Evolutionary conservation across 495 filamentous ascomycete species (phyloP), one percentile per base, ranked within the genome.

Genomic region (Penicillium samsonianum): DNA sequence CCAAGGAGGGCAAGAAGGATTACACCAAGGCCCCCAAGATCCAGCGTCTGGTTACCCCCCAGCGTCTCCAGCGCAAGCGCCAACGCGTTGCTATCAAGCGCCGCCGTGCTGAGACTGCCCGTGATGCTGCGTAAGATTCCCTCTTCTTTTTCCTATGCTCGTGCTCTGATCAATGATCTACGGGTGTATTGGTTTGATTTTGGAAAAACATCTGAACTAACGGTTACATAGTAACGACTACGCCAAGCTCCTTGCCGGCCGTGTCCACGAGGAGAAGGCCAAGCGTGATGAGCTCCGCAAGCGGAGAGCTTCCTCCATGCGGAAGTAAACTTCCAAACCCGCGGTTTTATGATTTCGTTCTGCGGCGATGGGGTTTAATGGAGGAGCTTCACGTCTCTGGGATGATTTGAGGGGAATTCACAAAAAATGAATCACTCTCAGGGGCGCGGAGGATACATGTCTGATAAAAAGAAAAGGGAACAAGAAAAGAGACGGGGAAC

Each of bases 11-110:
- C 83, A 92, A 92, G 86, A 88, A 89, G 81, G 76, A 92, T 61
- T 97, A 98, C 85, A 98, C 93, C 88, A 98, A 98, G 87, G 94
- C 94, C 71, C 93, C 94, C 72, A 90, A 89, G 81, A 98, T 98
- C 82, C 94, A 98, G 84, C 90, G 94, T 74, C 90, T 98, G 68
- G 90, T 98, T 69, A 98, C 94, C 77, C 95, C 94, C 80, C 94
- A 98, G 81, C 95, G 94, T 76, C 91, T 98, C 67, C 94, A 98
- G 84, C 94, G 93, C 88, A 98, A 98, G 90, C 91, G 94, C 71
- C 92, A 98, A 82, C 83, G 90, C 67, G 83, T 93, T 67, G 93
- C 94, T 68, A 86, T 98, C 78, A 98, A 98, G 92, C 91, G 92
- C 78, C 92, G 95, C 73, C 87, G 88, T 73, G 78, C 91, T 67